Conservation (phyloP, 148 eudicot species). For the Camellia granthamiana region DNA sequence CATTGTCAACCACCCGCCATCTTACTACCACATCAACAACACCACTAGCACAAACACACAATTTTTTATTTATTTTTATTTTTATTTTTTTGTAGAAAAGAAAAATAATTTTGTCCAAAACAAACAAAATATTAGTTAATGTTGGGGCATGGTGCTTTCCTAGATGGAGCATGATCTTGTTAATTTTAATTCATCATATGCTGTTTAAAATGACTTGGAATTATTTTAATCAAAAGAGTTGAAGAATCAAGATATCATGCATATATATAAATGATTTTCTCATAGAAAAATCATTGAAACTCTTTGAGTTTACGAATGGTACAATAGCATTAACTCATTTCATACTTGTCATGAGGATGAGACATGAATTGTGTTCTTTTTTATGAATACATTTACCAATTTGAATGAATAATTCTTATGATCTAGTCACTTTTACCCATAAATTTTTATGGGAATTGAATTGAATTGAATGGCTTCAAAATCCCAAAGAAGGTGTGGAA, state of each 20-base stretch:
- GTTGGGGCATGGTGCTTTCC: too few species aligned
- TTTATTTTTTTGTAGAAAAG: too few species aligned
- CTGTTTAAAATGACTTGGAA: not conserved
- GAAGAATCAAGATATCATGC: too few species aligned
- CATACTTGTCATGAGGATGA: not conserved
- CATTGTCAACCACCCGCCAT: too few species aligned
- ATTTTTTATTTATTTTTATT: too few species aligned
- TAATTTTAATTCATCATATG: not conserved
- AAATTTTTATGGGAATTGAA: not conserved
- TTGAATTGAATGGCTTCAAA: not conserved
- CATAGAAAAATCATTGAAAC: not conserved
- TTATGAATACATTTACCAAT: conserved; percentile 3
- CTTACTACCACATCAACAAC: too few species aligned
- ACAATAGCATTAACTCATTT: not conserved
- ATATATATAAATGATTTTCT: too few species aligned
- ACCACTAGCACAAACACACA: too few species aligned
- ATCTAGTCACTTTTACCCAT: conserved; percentile 6
- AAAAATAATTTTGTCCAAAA: too few species aligned
- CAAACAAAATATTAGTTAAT: too few species aligned
- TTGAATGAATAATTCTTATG: conserved; percentile 23
- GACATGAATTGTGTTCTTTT: not conserved
- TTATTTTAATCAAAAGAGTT: too few species aligned
- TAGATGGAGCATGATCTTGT: not conserved
- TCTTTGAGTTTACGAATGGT: not conserved
- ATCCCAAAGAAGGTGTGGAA: not conserved